Evolutionary conservation across 768 basidiomycete genomes (phyloP).

Genomic region (Rhizopogon vinicolor): DNA sequence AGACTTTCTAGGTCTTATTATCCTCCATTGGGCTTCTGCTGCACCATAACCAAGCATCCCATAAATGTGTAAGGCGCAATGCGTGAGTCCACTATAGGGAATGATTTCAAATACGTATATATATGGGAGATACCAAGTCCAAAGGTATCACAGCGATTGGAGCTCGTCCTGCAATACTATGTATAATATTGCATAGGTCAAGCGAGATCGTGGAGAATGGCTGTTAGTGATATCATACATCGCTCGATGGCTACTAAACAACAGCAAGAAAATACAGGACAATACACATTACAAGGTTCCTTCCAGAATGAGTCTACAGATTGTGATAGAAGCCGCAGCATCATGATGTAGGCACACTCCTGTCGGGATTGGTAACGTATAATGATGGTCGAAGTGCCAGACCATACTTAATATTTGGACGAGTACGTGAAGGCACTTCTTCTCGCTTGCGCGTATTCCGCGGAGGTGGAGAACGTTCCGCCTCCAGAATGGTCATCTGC

Average conservation of each 20-base stretch:
- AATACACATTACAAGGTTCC: not conserved
- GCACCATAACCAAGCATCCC: not conserved
- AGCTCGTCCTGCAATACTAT: not conserved
- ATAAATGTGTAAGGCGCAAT: not conserved
- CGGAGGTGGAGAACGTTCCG: constrained; percentile 23
- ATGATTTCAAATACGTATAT: not conserved
- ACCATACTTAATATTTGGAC: constrained; percentile 52
- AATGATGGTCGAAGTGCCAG: constrained; percentile 59
- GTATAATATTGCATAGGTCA: not conserved
- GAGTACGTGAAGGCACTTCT: constrained; percentile 35
- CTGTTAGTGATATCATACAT: not conserved
- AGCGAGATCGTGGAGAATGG: not conserved
- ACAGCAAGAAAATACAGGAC: not conserved
- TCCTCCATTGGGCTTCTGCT: not conserved
- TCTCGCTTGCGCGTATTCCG: constrained; percentile 40
- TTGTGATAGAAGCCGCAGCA: constrained; percentile 5
- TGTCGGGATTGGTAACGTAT: constrained; percentile 72
- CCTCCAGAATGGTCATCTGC: constrained; percentile 50
- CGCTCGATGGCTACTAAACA: not conserved
- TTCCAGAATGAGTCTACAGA: constrained; percentile 1
- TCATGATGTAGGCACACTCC: not conserved
- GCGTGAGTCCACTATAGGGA: not conserved
- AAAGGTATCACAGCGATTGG: not conserved
- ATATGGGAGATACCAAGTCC: not conserved
- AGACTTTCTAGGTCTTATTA: not conserved